Evolutionary conservation across 129 eudicot genomes (phyloP), one percentile per base, ranked within the genome.

Genomic region (Centaurea solstitialis): DNA sequence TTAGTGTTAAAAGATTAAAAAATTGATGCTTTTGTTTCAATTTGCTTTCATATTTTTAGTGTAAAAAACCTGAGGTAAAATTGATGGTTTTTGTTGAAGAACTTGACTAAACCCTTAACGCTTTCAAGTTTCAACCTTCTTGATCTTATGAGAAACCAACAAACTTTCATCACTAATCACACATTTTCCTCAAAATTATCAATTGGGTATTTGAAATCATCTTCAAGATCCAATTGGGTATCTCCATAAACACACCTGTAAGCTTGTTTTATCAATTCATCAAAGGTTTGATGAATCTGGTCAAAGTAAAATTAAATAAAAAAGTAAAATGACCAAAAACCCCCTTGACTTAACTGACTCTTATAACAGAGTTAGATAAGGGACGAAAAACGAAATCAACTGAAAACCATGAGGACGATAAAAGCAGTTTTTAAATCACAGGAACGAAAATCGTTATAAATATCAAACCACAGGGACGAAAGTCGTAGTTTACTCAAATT

Each of bases 171-270:
- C 91, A 82, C 61, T 74, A 17, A 65, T 79, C 23, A 72, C 88
- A 47, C 6, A 83, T 71, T 82, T 30, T 73, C 72, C 23, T 77
- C 91, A 83, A 23, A 50, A 39, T 68, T 65, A 39, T 21, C 85
- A 85, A 33, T 79, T 70, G 85, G 85, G 87, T 75, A 39, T 38
- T 59, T 78, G 70, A 70, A 74, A 81, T 80, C 64, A 76, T 64
- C 72, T 69, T 68, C 64, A 68, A 68, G 66, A 65, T 83, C 94
- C 78, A 76, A 26, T 47, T 76, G 73, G 74, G 83, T 41, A 57
- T 65, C 90, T 69, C 90, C 94, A 85, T 93, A 88, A 85, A 91
- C 84, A 82, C 89, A 77, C 79, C 69, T 81, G 9, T 93, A 88
- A 80, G 96, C 90, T 85, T 53, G 86, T 80, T 72, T 91, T 73